Percentiles rank a stretch among this genome's conserved stretches.
phyloP scores from a whole-genome alignment of 1,284 basidiomycete species.

The Pyrrhoderma lamaoense region DNA sequence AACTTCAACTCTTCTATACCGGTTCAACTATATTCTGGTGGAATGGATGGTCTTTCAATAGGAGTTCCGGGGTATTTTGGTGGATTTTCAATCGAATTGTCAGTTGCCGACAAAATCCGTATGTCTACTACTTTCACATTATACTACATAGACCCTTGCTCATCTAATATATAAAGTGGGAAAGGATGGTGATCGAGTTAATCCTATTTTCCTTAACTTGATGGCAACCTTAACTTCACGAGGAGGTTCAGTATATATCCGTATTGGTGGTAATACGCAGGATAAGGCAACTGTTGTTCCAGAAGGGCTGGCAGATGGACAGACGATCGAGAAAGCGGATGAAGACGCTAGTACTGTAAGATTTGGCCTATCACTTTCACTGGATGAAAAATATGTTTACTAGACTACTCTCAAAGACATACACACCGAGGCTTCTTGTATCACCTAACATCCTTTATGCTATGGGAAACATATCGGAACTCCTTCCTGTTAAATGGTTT shows the following conservation, averaged over 20 bases:
- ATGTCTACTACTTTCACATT: constrained; percentile 39
- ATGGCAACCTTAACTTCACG: constrained; percentile 59
- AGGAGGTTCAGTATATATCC: constrained; percentile 49
- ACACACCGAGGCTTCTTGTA: constrained; percentile 37
- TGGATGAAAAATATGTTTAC: neutral
- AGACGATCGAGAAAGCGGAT: constrained; percentile 43
- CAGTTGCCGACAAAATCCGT: constrained; percentile 58
- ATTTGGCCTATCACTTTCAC: constrained; percentile 4
- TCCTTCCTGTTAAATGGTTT: constrained; percentile 37
- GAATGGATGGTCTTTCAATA: constrained; percentile 40
- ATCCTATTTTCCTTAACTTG: constrained; percentile 68
- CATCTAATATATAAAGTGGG: neutral
- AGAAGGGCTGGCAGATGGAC: constrained; percentile 35
- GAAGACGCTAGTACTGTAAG: constrained; percentile 36
- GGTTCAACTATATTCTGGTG: constrained; percentile 34
- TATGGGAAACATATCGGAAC: constrained; percentile 34
- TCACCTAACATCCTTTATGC: constrained; percentile 36
- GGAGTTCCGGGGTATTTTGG: constrained; percentile 53
- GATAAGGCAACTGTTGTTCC: constrained; percentile 48
- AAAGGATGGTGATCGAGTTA: constrained; percentile 28
- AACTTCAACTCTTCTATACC: constrained; percentile 22
- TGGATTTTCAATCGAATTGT: constrained; percentile 70
- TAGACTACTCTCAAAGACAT: constrained; percentile 22
- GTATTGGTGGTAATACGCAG: constrained; percentile 75
- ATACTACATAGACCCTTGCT: constrained; percentile 2